Evolutionary conservation across 2,329 filamentous ascomycete genomes (phyloP), one percentile per base, ranked within the genome.

Genomic region (Claviceps humidiphila): DNA sequence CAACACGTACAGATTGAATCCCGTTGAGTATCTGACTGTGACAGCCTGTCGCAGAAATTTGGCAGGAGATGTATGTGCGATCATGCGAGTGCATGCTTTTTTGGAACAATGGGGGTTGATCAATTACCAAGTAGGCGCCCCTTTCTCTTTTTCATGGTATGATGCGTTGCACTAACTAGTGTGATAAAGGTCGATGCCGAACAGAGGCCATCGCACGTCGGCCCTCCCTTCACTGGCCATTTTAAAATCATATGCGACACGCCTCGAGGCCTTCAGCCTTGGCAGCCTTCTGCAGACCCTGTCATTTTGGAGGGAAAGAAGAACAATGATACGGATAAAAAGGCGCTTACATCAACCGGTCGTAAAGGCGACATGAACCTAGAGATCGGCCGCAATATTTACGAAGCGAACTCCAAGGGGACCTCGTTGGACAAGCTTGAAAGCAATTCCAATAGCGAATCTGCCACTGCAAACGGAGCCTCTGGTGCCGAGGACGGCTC

Each of bases 41-140:
- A 98, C 93, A 11, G 93, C 93, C 49, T 98, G 93, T 66, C 80
- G 93, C 57, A 81, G 93, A 59, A 98, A 98, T 67, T 71, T 98
- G 63, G 93, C 93, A 22, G 93, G 93, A 58, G 93, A 98, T 69
- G 93, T 98, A 37, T 98, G 93, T 71, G 91, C 93, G 41, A 98
- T 98, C 61, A 98, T 98, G 93, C 85, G 93, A 58, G 91, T 98
- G 17, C 93, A 98, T 69, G 87, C 89, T 16, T 98, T 98, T 71
- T 77, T 98, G 39, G 93, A 98, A 71, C 91, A 97, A 67, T 98
- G 93, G 93, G 93, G 93, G 7, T 74, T 98, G 63, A 96, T 98
- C 68, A 98, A 98, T 71, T 98, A 98, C 65, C 93, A 98, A 76
- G 91, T 95, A 76, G 45, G 54, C 24, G 11, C 11, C n/a, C 9